Evolutionary conservation across 23 red algal genomes (phyloP), one percentile per base, ranked within the genome.

Genomic region (Gracilariopsis chorda): DNA sequence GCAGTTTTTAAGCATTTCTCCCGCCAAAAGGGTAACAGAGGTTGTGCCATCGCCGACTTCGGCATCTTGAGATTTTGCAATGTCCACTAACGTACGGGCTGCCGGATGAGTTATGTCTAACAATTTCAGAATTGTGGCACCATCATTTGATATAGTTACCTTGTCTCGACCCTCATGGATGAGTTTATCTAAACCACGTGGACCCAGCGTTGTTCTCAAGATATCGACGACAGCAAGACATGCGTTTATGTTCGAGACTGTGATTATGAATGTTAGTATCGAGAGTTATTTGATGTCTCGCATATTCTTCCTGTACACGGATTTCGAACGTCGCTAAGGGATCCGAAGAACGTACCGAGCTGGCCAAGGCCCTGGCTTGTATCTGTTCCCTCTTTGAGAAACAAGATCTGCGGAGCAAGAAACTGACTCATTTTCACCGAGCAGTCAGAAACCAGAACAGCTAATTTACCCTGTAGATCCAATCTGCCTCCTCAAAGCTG

Each of bases 171-270:
- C 87, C 48, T 93, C 91, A 36, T 95, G 78, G 59, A 98, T 98
- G 10, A 98, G 88, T 82, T 98, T 98, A 81, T 98, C 96, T 90
- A 98, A 73, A 52, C 96, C 96, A 27, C 90, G 90, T 40, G 96
- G 96, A 42, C 96, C 96, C 7, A 98, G 91, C 2, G 96, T 98
- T 17, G 92, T 98, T 33, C 88, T 84, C 35, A 98, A 44, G 42
- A 98, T 88, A 63, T 98, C 96, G 20, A 95, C 96, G 43, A 98
- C 82, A 49, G 83, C 89, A 25, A 87, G 75, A 52, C 96, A 98
- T 17, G 96, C 96, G 82, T 98, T 98, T 20, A 98, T 98, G 91
- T 98, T 98, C 24, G 96, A 98, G 25, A 98, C 94, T 88, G 62
- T 13, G 11, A 13, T 24, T 25, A 48, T 2, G 40, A 28, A 35